phyloP scores from a whole-genome alignment of 2,329 filamentous ascomycete species.

The Purpureocillium takamizusanense region DNA sequence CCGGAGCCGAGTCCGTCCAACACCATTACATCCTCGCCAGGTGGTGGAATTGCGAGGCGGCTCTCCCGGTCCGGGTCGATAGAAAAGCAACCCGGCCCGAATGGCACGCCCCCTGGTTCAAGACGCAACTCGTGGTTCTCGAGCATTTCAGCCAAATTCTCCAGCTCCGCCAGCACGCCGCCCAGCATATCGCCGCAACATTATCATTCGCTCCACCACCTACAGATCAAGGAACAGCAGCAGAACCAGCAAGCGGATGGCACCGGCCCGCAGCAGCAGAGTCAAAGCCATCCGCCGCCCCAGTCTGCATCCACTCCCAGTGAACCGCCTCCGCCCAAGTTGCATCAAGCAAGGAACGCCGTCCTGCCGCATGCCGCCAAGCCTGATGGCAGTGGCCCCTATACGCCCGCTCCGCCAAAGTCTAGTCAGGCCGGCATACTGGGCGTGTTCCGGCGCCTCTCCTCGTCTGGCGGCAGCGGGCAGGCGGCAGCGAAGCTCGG shows the following conservation, averaged over 20 bases:
- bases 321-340: conserved; percentile 38
- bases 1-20: conserved; percentile 13
- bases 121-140: conserved; percentile 84
- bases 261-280: conserved; percentile 2
- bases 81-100: conserved; percentile 19
- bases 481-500: conserved; percentile 18
- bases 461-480: conserved; percentile 48
- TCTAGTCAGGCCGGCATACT: conserved; percentile 63
- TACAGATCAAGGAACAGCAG: conserved; percentile 8
- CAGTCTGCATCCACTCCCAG: conserved; percentile 17
- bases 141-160: conserved; percentile 88
- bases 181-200: conserved; percentile 17
- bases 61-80: conserved; percentile 24
- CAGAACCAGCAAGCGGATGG: conserved; percentile 5
- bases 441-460: conserved; percentile 73
- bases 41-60: conserved; percentile 10
- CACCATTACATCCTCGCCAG: conserved; percentile 7
- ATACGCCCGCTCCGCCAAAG: conserved; percentile 67
- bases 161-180: conserved; percentile 39
- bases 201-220: conserved; percentile 6
- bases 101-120: conserved; percentile 28
- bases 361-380: conserved; percentile 48
- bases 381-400: conserved; percentile 53
- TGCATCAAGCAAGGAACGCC: conserved; percentile 44
- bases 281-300: conserved; percentile 4